Conservation (phyloP, 1,284 basidiomycete genomes). For the Ceratorhiza oryzae-sativae region DNA sequence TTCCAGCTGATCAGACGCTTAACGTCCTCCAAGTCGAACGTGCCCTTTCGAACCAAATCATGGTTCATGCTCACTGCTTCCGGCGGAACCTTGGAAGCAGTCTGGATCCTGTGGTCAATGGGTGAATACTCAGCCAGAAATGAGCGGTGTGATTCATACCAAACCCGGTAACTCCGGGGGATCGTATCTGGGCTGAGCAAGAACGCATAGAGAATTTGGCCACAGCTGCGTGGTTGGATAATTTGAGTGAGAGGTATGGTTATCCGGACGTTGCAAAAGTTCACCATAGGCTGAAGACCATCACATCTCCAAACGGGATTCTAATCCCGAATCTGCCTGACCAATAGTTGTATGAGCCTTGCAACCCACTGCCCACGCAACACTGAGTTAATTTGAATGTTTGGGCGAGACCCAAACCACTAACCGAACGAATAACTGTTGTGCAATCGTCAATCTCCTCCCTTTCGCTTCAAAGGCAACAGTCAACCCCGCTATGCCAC, state of each 20-base stretch:
- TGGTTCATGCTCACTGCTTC: conserved; percentile 69
- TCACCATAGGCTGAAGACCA: conserved; percentile 83
- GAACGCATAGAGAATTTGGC: conserved; percentile 89
- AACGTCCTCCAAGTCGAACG: conserved; percentile 63
- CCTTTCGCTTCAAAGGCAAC: conserved; percentile 82
- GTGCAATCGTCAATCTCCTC: conserved; percentile 77
- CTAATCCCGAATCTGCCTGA: conserved; percentile 69
- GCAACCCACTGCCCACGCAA: conserved; percentile 66
- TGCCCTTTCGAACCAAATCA: conserved; percentile 64
- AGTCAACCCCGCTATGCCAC: conserved; percentile 79
- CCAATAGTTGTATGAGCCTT: conserved; percentile 82
- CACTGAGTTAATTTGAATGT: conserved; percentile 1
- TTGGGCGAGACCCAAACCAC: conserved; percentile 45
- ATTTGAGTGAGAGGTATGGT: background rate
- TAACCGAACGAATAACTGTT: conserved; percentile 89
- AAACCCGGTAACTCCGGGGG: conserved; percentile 74
- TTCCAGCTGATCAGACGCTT: conserved; percentile 61
- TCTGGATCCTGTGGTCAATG: conserved; percentile 57
- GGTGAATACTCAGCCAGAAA: background rate
- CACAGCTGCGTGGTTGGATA: conserved; percentile 61
- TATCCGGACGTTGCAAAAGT: conserved; percentile 44
- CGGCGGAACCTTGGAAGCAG: conserved; percentile 70
- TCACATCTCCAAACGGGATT: conserved; percentile 84
- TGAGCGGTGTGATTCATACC: conserved; percentile 57
- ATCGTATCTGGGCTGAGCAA: conserved; percentile 84